Percentiles rank a stretch among this genome's conserved stretches.
phyloP scores from a whole-genome alignment of 2,329 filamentous ascomycete genomes.

The Ophiostoma australiae region DNA sequence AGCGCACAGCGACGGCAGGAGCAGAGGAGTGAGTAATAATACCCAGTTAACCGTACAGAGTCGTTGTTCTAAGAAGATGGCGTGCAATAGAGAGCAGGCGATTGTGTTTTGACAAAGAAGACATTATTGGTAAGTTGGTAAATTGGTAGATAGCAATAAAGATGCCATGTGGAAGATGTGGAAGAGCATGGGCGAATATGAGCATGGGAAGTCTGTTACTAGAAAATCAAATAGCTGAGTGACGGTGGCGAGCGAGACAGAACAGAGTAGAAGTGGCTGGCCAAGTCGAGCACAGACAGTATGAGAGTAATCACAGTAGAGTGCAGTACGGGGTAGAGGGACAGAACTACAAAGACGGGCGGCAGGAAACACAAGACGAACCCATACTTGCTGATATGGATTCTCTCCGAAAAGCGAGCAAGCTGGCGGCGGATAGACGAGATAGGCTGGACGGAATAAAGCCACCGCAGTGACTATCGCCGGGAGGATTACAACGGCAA shows the following conservation, averaged over 20 bases:
- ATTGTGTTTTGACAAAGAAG: too few species aligned
- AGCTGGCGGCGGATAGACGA: background rate
- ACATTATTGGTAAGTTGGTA: too few species aligned
- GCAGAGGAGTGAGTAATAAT: too few species aligned
- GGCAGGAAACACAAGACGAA: background rate
- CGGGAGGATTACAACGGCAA: background rate
- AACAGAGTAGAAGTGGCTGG: background rate
- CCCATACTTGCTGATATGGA: background rate
- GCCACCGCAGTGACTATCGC: background rate
- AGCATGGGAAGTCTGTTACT: too few species aligned
- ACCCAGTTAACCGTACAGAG: too few species aligned
- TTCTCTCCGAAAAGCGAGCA: background rate
- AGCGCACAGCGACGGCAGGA: too few species aligned
- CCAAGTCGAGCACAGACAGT: background rate
- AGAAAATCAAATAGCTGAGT: background rate
- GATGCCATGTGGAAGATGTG: too few species aligned
- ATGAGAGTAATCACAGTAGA: too few species aligned
- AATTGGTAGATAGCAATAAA: background rate
- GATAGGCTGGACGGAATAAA: background rate
- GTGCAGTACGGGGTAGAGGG: background rate
- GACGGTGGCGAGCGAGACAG: background rate
- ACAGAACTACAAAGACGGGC: background rate
- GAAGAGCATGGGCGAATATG: too few species aligned
- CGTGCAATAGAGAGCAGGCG: background rate
- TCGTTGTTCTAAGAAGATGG: too few species aligned